Base-by-base conservation (phyloP, 1,139 yeast genomes). In the Diutina catenulata region DNA sequence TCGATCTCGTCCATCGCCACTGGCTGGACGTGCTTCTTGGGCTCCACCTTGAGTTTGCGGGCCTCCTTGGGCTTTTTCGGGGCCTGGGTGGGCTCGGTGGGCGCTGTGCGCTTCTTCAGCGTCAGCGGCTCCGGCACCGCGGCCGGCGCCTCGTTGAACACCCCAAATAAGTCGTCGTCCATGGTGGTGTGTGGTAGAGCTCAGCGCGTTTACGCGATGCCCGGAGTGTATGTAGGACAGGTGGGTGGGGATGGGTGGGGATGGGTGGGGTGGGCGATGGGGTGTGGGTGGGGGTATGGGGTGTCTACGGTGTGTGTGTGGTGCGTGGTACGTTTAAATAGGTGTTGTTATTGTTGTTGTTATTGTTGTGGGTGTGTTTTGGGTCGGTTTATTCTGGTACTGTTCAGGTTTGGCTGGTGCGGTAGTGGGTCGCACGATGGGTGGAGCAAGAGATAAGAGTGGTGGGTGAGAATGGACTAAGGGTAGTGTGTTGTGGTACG, bases 1-100 rank as follows among this genome's bases (percentile, higher is more conserved):
- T 88, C 96, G 39, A 88, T 76, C 3, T 86, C 72, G 59, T 88
- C 97, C 1, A 93, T 83, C 18, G 87, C 94, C 26, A 84, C 79
- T 0, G 95, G 87, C 42, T 61, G 63, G 23, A 62, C 53, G n/a
- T 33, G 21, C 22, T 33, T 33, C 22, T 33, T 33, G 15, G 37
- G 28, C 13, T 16, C 23, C 8, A 23, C 32, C 19, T 7, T 36
- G 39, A 28, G 46, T 47, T 39, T 42, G 38, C 5, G 28, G 14
- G 23, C 28, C 47, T 42, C 41, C 50, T 47, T 42, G 44, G 25
- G 36, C 42, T 11, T 28, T 26, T 24, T 40, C 39, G 26, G 39
- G 39, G 26, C 39, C 43, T 23, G n/a, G n/a, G n/a, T 36, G 39
- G 29, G 46, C 47, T 39, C 42, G 38, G 6, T 25, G 14, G 23